Evolutionary conservation across 2,329 filamentous ascomycete genomes (phyloP), one percentile per base, ranked within the genome.

Genomic region (Grosmannia clavigera): DNA sequence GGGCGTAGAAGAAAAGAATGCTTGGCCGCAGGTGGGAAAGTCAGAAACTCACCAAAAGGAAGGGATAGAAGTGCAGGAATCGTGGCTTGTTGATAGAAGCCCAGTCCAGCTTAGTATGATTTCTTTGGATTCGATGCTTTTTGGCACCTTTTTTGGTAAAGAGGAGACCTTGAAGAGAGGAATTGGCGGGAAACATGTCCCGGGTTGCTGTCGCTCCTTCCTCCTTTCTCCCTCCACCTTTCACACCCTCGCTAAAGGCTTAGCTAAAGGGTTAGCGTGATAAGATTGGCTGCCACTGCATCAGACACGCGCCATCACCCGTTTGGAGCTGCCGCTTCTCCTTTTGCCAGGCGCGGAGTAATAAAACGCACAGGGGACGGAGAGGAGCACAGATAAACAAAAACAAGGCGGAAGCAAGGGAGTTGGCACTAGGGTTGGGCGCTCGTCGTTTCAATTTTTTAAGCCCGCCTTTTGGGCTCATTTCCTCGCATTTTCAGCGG

Each of bases 251-350:
- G 51, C 52, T 31, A 27, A 12, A 57, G 35, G 53, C 43, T 33
- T 53, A 33, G 54, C 54, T 60, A 60, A 48, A n/a, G 33, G 51
- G 31, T 55, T 60, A 60, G 58, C 53, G 58, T 57, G 54, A 19
- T 50, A 12, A 29, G 46, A 57, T 54, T 27, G 53, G 40, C 27
- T 50, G 40, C 51, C 10, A 29, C 52, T 12, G 46, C 43, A 35
- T 38, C 33, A 53, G 29, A 57, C 58, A 55, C 58, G 58, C 58
- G 54, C 54, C 27, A 29, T 52, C 43, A 43, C 40, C 33, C 52
- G 53, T 50, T 31, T 19, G 43, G 22, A 25, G 29, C 43, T 25
- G 25, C 43, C 7, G 7, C 25, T 27, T 43, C 51, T 53, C 51
- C 27, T 33, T 19, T 53, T 53, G 22, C 25, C 48, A 19, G 48